phyloP scores from a whole-genome alignment of 305 asterid genomes.

The Rubia balearica region DNA sequence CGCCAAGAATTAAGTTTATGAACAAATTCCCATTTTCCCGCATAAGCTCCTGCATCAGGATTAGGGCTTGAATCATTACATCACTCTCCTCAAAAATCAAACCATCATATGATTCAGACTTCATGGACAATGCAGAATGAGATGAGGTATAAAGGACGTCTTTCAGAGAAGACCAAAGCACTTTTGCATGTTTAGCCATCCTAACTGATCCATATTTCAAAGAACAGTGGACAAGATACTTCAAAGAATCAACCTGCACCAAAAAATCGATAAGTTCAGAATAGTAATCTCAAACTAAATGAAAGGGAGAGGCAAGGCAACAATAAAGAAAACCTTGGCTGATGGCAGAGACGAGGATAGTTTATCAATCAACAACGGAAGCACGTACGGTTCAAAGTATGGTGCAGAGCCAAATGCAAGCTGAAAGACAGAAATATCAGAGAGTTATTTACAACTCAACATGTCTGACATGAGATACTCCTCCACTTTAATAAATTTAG shows the following conservation, averaged over 20 bases:
- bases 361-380: constrained; percentile 84
- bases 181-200: constrained; percentile 50
- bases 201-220: constrained; percentile 67
- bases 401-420: constrained; percentile 85
- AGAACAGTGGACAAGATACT: constrained; percentile 65
- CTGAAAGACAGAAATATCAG: constrained; percentile 42
- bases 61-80: constrained; percentile 53
- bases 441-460: constrained; percentile 11
- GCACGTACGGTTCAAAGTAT: constrained; percentile 64
- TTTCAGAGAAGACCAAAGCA: constrained; percentile 77
- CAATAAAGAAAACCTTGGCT: constrained; percentile 61
- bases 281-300: constrained; percentile 1
- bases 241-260: constrained; percentile 79
- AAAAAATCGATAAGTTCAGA: constrained; percentile 19
- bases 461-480: not conserved
- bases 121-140: constrained; percentile 40
- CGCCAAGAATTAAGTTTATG: constrained; percentile 47
- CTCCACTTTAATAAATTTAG: not conserved
- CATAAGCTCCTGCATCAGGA: constrained; percentile 57
- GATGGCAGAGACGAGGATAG: constrained; percentile 77
- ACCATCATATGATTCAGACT: constrained; percentile 40
- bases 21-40: constrained; percentile 40
- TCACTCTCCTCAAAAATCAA: constrained; percentile 65
- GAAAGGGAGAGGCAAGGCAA: constrained; percentile 10
- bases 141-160: constrained; percentile 54